Evolutionary conservation across 1,284 basidiomycete genomes (phyloP), one percentile per base, ranked within the genome.

Genomic region (Agroathelia rolfsii): DNA sequence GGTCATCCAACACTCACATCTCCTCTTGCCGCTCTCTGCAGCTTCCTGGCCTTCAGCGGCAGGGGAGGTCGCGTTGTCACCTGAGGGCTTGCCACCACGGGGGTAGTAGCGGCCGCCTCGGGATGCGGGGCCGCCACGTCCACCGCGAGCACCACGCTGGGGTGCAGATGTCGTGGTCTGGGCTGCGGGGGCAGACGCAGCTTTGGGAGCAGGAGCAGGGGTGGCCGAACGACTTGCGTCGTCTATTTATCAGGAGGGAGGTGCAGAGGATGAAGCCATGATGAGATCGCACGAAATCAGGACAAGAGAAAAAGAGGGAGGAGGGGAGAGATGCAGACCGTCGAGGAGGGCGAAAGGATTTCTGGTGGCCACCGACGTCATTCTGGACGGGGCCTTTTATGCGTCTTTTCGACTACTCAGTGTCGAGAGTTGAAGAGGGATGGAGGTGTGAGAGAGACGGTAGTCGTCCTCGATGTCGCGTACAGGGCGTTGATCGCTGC

Each of bases 321-420:
- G n/a, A n/a, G n/a, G n/a, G n/a, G n/a, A 33, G 24, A 10, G 37
- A 34, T 26, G 66, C 65, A 44, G 42, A 82, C 80, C 77, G 57
- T 77, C 74, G 56, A 86, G 67, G 60, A 86, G 51, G 56, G 81
- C 72, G 64, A 86, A 86, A 46, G 73, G 73, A 63, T 86, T 86
- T 72, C 63, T 76, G 54, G 75, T 76, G 64, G 77, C 83, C 74
- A 86, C 83, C 77, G 82, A 84, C 83, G 85, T 85, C 48, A 55
- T 75, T 64, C 31, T 39, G 44, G 70, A 66, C 68, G 73, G 74
- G 69, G 73, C 70, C 58, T 62, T 67, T 63, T 62, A 48, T 40
- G 43, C n/a, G n/a, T n/a, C n/a, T n/a, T n/a, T n/a, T n/a, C n/a
- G 49, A 50, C 49, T 60, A 55, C 53, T 69, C 63, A 62, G 60